phyloP scores from a whole-genome alignment of 106 monocot species.

The Acanthochlamys bracteata region DNA sequence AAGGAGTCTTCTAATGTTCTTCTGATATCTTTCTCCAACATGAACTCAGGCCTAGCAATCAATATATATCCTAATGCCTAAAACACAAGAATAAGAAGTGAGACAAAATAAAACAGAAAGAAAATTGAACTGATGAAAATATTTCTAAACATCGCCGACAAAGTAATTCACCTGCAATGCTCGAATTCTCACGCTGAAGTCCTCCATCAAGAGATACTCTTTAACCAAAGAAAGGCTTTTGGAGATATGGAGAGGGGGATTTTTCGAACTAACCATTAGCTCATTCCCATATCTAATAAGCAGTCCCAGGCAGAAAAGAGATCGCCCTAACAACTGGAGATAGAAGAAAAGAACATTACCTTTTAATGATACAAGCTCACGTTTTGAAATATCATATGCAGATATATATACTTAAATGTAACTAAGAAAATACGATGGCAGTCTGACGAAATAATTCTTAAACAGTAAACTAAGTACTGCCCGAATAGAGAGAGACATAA shows the following conservation, averaged over 20 bases:
- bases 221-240: conserved; percentile 64
- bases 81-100: neutral
- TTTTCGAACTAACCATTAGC: conserved; percentile 29
- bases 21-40: conserved; percentile 78
- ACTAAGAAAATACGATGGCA: too few species aligned
- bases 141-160: neutral
- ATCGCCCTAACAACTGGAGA: conserved; percentile 76
- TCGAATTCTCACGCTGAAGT: conserved; percentile 85
- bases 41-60: conserved; percentile 83
- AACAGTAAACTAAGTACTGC: too few species aligned
- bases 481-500: too few species aligned
- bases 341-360: neutral
- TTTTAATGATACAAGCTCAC: too few species aligned
- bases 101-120: conserved; percentile 8
- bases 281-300: conserved; percentile 79
- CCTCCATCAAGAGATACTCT: conserved; percentile 52
- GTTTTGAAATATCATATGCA: too few species aligned
- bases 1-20: conserved; percentile 72
- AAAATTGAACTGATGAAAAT: too few species aligned
- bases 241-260: conserved; percentile 31
- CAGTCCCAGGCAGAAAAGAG: conserved; percentile 86
- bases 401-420: too few species aligned
- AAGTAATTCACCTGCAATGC: conserved; percentile 64
- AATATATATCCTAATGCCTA: conserved; percentile 85
- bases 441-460: too few species aligned